Evolutionary conservation across 352 stramenopile species (phyloP).

Genomic region (Blastocystis sp.): DNA sequence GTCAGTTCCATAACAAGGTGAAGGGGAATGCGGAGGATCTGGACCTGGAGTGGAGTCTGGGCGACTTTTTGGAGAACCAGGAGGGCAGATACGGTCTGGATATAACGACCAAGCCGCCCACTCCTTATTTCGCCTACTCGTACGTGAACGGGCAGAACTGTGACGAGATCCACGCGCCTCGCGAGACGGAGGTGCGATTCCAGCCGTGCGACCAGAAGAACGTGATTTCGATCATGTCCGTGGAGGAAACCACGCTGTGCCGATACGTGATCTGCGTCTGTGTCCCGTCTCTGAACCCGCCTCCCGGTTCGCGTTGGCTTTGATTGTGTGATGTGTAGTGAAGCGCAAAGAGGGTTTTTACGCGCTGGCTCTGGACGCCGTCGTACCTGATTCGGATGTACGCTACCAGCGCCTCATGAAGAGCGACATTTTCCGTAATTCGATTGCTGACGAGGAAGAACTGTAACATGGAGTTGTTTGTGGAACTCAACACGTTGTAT

Average conservation of each 20-base stretch:
- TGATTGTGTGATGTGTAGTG: neutral
- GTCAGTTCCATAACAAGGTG: conserved; percentile 29
- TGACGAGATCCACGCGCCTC: conserved; percentile 11
- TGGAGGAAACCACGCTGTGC: conserved; percentile 31
- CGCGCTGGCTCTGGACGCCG: conserved; percentile 1
- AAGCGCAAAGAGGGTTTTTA: conserved; percentile 15
- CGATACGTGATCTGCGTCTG: conserved; percentile 25
- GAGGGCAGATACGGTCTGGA: conserved; percentile 26
- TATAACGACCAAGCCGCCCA: conserved; percentile 1
- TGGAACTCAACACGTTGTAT: too few species aligned
- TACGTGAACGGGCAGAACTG: conserved; percentile 49
- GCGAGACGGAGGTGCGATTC: conserved; percentile 56
- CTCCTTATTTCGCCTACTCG: conserved; percentile 9
- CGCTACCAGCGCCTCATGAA: neutral
- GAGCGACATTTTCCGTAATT: conserved; percentile 1
- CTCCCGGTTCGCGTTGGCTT: neutral
- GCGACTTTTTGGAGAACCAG: neutral
- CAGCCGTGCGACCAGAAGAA: neutral
- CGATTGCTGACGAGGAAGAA: neutral
- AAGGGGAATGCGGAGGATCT: neutral
- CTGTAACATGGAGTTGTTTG: too few species aligned
- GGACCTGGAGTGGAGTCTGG: conserved; percentile 44
- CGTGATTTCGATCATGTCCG: conserved; percentile 9
- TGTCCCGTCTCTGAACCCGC: conserved; percentile 2
- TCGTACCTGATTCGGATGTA: neutral